Evolutionary conservation across 108 stramenopile species (phyloP).

Genomic region (Stephanodiscus minutulus): DNA sequence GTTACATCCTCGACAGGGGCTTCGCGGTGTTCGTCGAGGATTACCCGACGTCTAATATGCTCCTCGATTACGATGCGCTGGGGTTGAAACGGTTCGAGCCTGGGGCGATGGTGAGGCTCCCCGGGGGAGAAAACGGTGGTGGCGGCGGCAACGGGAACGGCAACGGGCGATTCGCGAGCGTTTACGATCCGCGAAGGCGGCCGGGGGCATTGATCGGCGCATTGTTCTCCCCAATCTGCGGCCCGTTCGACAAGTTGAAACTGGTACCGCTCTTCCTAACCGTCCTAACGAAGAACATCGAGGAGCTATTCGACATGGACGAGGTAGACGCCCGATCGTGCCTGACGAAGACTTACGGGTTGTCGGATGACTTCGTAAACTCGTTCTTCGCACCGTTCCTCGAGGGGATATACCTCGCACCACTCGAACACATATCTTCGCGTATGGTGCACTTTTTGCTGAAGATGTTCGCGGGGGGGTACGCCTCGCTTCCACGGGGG

Average conservation of each 20-base stretch:
- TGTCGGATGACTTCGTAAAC: conserved; percentile 72
- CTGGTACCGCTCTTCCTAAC: conserved; percentile 65
- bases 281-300: conserved; percentile 56
- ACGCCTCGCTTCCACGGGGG: conserved; percentile 66
- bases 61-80: conserved; percentile 72
- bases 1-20: conserved; percentile 80
- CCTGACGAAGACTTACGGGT: conserved; percentile 64
- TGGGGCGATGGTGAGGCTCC: conserved; percentile 78
- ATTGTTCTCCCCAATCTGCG: conserved; percentile 71
- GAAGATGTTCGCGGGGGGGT: conserved; percentile 84
- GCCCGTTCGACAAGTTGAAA: conserved; percentile 64
- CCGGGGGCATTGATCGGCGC: conserved; percentile 54
- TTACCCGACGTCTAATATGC: conserved; percentile 67
- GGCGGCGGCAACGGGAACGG: not conserved
- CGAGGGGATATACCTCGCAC: conserved; percentile 82
- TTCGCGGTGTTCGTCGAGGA: conserved; percentile 90
- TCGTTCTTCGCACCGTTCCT: conserved; percentile 84
- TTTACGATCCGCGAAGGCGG: conserved; percentile 82
- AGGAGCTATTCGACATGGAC: conserved; percentile 71
- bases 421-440: conserved; percentile 72
- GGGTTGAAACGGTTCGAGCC: conserved; percentile 67
- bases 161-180: conserved; percentile 41
- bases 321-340: conserved; percentile 72
- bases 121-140: not conserved
- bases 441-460: conserved; percentile 90